Conservation (phyloP, 345 rosid genomes). For the Syzygium aqueum region DNA sequence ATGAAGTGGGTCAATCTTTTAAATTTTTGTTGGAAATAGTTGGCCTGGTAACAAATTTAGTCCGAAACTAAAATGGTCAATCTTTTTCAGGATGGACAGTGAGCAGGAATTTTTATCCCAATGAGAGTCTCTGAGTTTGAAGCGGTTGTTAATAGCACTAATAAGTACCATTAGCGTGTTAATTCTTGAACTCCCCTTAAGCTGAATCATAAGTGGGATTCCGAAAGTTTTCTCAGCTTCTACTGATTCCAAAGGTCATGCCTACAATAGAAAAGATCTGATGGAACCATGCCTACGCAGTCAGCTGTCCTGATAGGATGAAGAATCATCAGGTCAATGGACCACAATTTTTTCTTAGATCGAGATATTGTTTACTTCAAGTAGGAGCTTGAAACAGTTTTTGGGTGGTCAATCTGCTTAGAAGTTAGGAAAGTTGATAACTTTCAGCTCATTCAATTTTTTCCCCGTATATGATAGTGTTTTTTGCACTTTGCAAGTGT, state of each 20-base stretch:
- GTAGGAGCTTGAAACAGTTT: background rate
- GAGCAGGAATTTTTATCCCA: background rate
- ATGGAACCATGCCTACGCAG: background rate
- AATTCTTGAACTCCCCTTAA: background rate
- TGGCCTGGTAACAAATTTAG: background rate
- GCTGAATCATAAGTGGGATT: background rate
- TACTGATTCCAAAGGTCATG: background rate
- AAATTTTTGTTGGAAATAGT: background rate
- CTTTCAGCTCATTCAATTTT: background rate
- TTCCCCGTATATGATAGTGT: background rate
- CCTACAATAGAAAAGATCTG: background rate
- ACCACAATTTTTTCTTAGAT: background rate
- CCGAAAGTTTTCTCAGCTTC: background rate
- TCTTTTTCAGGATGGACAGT: background rate
- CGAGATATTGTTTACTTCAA: background rate
- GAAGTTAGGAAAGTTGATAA: background rate
- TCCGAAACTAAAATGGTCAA: background rate
- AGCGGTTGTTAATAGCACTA: background rate
- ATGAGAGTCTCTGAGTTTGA: background rate
- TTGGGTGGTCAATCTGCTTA: background rate
- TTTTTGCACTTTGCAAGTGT: background rate
- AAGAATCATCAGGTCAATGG: background rate
- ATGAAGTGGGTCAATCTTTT: background rate
- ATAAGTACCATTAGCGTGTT: background rate
- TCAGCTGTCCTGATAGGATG: background rate